Percentiles rank a stretch among this genome's conserved stretches.
phyloP scores from a whole-genome alignment of 177 flowering plant genomes.

The Vitis hybrid region DNA sequence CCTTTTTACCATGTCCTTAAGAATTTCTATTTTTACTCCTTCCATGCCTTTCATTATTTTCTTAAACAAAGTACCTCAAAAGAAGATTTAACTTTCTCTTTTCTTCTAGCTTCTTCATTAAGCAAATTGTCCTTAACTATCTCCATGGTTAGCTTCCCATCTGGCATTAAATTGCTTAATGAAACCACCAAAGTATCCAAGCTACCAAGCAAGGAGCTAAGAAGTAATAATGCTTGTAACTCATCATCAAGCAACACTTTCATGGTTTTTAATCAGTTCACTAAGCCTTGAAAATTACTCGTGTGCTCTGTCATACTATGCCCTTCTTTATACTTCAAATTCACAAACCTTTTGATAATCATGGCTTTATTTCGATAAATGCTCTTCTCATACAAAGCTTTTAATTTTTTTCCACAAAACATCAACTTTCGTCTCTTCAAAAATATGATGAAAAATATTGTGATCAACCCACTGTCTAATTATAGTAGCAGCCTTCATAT shows the following conservation, averaged over 20 bases:
- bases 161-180: neutral
- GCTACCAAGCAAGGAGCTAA: neutral
- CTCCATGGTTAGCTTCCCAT: slow-evolving; percentile 4
- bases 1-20: neutral
- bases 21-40: too few species aligned
- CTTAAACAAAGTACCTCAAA: neutral
- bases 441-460: too few species aligned
- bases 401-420: neutral
- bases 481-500: too few species aligned
- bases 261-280: slow-evolving; percentile 3
- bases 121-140: neutral
- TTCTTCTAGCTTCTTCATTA: slow-evolving; percentile 1
- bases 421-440: neutral
- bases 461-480: too few species aligned
- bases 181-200: slow-evolving; percentile 4
- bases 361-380: slow-evolving; percentile 1
- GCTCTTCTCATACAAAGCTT: slow-evolving; percentile 5
- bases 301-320: neutral
- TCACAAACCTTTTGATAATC: neutral
- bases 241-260: slow-evolving; percentile 16
- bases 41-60: too few species aligned
- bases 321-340: slow-evolving; percentile 12
- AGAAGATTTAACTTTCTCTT: neutral
- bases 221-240: neutral
- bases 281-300: slow-evolving; percentile 8